Evolutionary conservation across 1,284 basidiomycete species (phyloP).

Genomic region (Dichomitus squalens): DNA sequence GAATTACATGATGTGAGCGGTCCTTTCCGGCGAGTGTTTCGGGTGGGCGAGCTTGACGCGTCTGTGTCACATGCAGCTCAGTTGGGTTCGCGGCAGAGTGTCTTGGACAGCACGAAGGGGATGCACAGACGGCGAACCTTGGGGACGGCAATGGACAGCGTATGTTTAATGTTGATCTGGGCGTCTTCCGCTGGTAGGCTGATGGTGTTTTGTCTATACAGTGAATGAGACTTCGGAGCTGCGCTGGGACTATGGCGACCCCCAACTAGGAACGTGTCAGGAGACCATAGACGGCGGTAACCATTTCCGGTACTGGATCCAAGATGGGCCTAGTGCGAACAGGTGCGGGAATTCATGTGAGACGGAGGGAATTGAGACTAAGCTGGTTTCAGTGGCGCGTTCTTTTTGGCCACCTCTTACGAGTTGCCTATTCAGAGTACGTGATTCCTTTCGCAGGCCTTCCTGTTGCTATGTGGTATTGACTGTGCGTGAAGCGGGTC

Average conservation of each 20-base stretch:
- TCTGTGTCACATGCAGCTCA: slow-evolving; percentile 36
- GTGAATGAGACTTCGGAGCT: slow-evolving; percentile 80
- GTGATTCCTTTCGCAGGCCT: slow-evolving; percentile 26
- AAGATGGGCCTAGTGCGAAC: slow-evolving; percentile 65
- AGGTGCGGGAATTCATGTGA: slow-evolving; percentile 40
- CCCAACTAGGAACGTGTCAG: slow-evolving; percentile 75
- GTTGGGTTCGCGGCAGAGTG: slow-evolving; percentile 81
- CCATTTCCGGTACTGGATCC: slow-evolving; percentile 91
- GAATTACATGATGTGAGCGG: slow-evolving; percentile 73
- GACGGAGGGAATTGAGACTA: background rate
- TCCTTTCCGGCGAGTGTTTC: background rate
- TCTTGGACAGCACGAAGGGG: slow-evolving; percentile 78
- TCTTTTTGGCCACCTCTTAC: slow-evolving; percentile 84
- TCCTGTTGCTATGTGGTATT: background rate
- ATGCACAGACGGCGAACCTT: slow-evolving; percentile 75
- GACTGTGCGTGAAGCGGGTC: slow-evolving; percentile 34
- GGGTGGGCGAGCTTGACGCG: slow-evolving; percentile 1
- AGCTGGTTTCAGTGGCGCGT: slow-evolving; percentile 56
- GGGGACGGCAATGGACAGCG: slow-evolving; percentile 81
- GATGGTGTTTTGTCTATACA: slow-evolving; percentile 30
- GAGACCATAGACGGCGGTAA: slow-evolving; percentile 89
- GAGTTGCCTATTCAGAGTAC: slow-evolving; percentile 64
- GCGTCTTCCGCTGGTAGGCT: background rate
- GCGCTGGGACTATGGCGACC: slow-evolving; percentile 80
- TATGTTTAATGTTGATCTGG: slow-evolving; percentile 36